Evolutionary conservation across 2,329 filamentous ascomycete species (phyloP), one percentile per base, ranked within the genome.

Genomic region (Colletotrichum destructivum): DNA sequence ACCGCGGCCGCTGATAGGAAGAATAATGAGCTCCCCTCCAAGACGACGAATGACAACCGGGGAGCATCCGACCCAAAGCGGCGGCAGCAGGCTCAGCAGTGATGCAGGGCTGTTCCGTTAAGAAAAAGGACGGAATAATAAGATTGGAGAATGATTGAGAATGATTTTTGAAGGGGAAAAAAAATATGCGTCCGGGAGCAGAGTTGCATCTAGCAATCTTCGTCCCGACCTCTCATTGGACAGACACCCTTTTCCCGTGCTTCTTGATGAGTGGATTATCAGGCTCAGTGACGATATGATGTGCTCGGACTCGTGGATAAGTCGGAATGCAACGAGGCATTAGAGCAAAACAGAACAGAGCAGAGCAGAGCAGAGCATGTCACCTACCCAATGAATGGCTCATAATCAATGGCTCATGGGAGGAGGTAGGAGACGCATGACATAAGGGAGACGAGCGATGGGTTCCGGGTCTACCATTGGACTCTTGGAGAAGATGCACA

Each of bases 1-100:
- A 55, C 55, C 57, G 46, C 62, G 59, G 44, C 62, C 52, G 65
- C 51, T 71, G 69, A 71, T 71, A 72, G 66, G 66, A 47, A 65
- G 66, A 40, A 66, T 12, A 72, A 42, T 26, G 31, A 46, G 69
- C 60, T 31, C 31, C 12, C 2, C 15, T 15, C 4, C 49, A 23
- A 56, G 49, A 13, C 40, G 46, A 35, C 55, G 62, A 60, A 62
- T 57, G 35, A 31, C 16, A 31, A 6, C 31, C 11, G 44, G 1
- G 26, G 13, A 13, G 18, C 38, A 31, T 40, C 18, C 7, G 47
- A 16, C 0, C 49, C 47, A 46, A 31, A 35, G 26, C n/a, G 44
- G 15, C 47, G 31, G 31, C 31, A 9, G 7, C 23, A 12, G 13
- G 51, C 51, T 18, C 13, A 21, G 46, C 46, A 35, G 26, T 46